Percentiles rank a stretch among this genome's conserved stretches.
These are phyloP conservation scores for Actinomortierella ambigua DNA, from an alignment of 371 early-diverging fungal species.

Conservation along the genomic window DNA sequence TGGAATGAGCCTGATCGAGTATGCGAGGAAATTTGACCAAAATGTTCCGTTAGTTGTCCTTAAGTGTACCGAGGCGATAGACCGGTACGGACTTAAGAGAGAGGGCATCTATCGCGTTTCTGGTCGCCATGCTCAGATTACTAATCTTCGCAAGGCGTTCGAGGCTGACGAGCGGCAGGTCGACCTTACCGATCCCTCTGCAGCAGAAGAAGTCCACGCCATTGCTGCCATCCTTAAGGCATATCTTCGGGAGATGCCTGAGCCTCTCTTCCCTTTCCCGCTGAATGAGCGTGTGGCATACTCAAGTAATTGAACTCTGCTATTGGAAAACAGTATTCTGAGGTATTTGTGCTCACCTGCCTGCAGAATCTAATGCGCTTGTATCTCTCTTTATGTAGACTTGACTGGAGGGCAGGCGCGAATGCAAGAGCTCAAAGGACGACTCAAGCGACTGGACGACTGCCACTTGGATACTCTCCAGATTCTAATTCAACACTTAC, in stretches of 20 bases:
- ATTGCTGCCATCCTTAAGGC: constrained; percentile 68
- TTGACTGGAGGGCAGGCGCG: constrained; percentile 19
- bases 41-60: constrained; percentile 59
- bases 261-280: constrained; percentile 61
- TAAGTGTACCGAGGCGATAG: constrained; percentile 64
- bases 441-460: constrained; percentile 47
- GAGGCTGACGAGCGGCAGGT: constrained; percentile 59
- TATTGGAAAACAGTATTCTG: no score
- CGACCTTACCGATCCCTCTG: constrained; percentile 49
- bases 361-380: no score
- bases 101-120: constrained; percentile 78
- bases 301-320: constrained; percentile 50
- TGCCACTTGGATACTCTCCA: constrained; percentile 57
- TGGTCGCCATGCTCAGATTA: constrained; percentile 66
- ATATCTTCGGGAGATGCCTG: constrained; percentile 66
- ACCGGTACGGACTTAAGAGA: constrained; percentile 51
- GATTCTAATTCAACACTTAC: constrained; percentile 54
- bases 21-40: constrained; percentile 50
- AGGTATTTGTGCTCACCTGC: no score
- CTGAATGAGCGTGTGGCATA: constrained; percentile 60
- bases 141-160: constrained; percentile 53
- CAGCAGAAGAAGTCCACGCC: constrained; percentile 57
- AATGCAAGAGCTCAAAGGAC: constrained; percentile 39
- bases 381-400: no score
- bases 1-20: constrained; percentile 57